These are phyloP conservation scores for Saccharomycopsis selenospora DNA, from an alignment of 805 yeast genomes.

Conservation along the genomic window DNA sequence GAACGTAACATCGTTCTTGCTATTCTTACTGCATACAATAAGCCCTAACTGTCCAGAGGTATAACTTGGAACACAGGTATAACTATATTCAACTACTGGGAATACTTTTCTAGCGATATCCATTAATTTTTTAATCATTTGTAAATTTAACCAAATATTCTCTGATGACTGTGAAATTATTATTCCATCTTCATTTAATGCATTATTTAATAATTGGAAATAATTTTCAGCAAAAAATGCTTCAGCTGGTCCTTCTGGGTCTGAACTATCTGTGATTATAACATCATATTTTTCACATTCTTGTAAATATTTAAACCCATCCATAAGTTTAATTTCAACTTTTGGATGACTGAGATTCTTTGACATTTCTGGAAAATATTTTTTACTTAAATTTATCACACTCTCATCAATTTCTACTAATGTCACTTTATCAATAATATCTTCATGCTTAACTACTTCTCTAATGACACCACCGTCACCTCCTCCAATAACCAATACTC, in stretches of 20 bases:
- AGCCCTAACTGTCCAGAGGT: conserved; percentile 85
- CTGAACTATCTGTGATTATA: conserved; percentile 94
- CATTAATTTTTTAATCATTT: conserved; percentile 42
- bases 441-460: conserved; percentile 72
- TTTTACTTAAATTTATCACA: conserved; percentile 64
- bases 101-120: conserved; percentile 48
- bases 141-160: conserved; percentile 66
- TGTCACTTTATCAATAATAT: conserved; percentile 53
- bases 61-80: conserved; percentile 80
- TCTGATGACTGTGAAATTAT: conserved; percentile 77
- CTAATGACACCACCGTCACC: conserved; percentile 95
- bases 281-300: conserved; percentile 85
- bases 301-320: conserved; percentile 92
- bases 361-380: conserved; percentile 75
- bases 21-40: conserved; percentile 60
- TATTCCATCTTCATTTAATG: conserved; percentile 88
- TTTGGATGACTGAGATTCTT: conserved; percentile 73
- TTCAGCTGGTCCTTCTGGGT: conserved; percentile 98
- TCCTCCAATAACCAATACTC: conserved; percentile 85
- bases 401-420: conserved; percentile 86
- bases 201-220: conserved; percentile 73
- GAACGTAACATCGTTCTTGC: conserved; percentile 34
- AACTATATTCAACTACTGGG: conserved; percentile 55
- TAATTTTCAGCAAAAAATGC: conserved; percentile 87
- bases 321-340: conserved; percentile 86